Percentiles rank a stretch among this genome's conserved stretches.
Conservation (phyloP, 148 eudicot genomes). For the Bassia scoparia region DNA sequence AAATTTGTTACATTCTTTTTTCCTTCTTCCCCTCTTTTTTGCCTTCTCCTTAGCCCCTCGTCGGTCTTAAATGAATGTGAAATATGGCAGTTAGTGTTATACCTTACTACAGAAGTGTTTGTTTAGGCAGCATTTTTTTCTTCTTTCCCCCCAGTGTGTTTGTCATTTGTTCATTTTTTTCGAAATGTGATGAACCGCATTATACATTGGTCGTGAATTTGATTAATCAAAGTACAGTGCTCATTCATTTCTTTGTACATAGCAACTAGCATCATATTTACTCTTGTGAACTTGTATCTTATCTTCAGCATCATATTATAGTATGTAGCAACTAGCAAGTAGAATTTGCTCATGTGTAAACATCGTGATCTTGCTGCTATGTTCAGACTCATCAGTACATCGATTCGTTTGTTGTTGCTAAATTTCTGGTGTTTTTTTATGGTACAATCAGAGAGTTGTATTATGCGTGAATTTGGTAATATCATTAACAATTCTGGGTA, state of each 20-base stretch:
- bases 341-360: too few relatives aligned
- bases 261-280: not conserved
- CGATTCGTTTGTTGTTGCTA: too few relatives aligned
- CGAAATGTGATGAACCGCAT: not conserved
- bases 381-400: too few relatives aligned
- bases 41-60: not conserved
- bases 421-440: too few relatives aligned
- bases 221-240: constrained; percentile 18
- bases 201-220: constrained; percentile 7
- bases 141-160: not conserved
- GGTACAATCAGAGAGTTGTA: too few relatives aligned
- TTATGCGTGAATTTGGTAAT: too few relatives aligned
- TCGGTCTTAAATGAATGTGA: constrained; percentile 15
- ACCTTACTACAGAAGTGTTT: constrained; percentile 21
- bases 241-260: not conserved
- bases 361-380: too few relatives aligned
- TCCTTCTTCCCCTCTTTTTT: not conserved
- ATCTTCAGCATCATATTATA: too few relatives aligned
- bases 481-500: too few relatives aligned
- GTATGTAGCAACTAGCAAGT: too few relatives aligned
- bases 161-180: constrained; percentile 15
- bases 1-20: constrained; percentile 17
- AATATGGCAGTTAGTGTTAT: constrained; percentile 30
- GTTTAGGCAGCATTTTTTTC: constrained; percentile 10
- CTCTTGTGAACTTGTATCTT: too few relatives aligned